Conservation (phyloP, 164 flowering plant genomes). For the Liriodendron chinense region DNA sequence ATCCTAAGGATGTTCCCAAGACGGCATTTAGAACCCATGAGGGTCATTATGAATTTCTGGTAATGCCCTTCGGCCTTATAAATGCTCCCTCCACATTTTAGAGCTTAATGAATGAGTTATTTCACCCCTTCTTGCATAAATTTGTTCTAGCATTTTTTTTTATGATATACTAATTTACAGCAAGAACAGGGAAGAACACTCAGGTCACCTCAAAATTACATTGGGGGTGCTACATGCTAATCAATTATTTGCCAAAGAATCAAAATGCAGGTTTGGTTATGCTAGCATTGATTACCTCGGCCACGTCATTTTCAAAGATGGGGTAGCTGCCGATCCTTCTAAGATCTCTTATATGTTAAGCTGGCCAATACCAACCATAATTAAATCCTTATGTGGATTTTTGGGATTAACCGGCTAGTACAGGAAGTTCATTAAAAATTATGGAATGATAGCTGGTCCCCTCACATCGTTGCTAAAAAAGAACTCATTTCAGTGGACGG, state of each 20-base stretch:
- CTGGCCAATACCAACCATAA: neutral
- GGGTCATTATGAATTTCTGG: slow-evolving; percentile 8
- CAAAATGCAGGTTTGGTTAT: slow-evolving; percentile 3
- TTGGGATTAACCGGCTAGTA: neutral
- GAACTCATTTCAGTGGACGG: neutral
- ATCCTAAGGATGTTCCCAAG: neutral
- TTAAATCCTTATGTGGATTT: slow-evolving; percentile 1
- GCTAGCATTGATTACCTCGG: neutral
- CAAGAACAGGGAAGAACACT: neutral
- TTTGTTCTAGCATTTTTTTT: slow-evolving; percentile 2
- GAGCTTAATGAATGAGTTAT: slow-evolving; percentile 5
- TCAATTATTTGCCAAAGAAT: too few relatives aligned
- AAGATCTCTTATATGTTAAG: neutral
- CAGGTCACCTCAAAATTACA: neutral
- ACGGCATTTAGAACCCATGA: slow-evolving; percentile 1
- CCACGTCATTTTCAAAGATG: neutral
- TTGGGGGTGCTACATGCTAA: neutral
- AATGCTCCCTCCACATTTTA: neutral
- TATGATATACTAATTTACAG: slow-evolving; percentile 6
- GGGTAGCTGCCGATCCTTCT: slow-evolving; percentile 1
- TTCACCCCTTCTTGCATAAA: neutral
- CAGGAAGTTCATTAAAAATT: neutral
- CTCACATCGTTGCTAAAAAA: neutral
- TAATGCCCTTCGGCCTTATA: neutral
- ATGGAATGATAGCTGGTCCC: neutral